Evolutionary conservation across 345 rosid species (phyloP).

Genomic region (Moricandia arvensis): DNA sequence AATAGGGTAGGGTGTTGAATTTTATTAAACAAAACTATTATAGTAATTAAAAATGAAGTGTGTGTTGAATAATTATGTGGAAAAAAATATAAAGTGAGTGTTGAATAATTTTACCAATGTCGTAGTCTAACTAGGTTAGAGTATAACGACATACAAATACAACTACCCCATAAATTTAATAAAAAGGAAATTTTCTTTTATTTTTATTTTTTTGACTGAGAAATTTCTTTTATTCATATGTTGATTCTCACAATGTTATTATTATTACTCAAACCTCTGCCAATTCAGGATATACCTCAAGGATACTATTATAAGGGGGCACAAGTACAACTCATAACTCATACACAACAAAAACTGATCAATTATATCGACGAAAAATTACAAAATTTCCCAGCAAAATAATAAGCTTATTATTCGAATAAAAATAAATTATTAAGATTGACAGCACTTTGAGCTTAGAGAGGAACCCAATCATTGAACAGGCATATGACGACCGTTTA

Average conservation of each 20-base stretch:
- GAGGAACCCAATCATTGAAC: constrained; percentile 40
- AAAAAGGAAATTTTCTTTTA: no score
- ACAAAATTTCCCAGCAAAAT: constrained; percentile 32
- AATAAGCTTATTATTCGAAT: constrained; percentile 1
- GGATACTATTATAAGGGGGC: constrained; percentile 31
- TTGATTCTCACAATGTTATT: background rate
- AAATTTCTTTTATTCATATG: no score
- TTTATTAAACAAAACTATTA: no score
- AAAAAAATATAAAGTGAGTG: no score
- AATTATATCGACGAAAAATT: constrained; percentile 34
- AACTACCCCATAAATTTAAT: no score
- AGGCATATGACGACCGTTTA: constrained; percentile 36
- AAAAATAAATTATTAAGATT: constrained; percentile 28
- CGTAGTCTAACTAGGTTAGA: no score
- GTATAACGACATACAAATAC: no score
- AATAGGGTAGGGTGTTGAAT: background rate
- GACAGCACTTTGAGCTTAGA: constrained; percentile 36
- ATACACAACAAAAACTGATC: constrained; percentile 22
- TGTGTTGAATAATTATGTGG: no score
- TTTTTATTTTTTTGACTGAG: no score
- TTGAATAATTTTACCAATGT: no score
- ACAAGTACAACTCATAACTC: constrained; percentile 37
- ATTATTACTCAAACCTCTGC: background rate
- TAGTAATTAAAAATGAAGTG: no score
- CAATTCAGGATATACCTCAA: constrained; percentile 17